Conservation (phyloP, 2,329 filamentous ascomycete species). For the Sphaerulina populicola region DNA sequence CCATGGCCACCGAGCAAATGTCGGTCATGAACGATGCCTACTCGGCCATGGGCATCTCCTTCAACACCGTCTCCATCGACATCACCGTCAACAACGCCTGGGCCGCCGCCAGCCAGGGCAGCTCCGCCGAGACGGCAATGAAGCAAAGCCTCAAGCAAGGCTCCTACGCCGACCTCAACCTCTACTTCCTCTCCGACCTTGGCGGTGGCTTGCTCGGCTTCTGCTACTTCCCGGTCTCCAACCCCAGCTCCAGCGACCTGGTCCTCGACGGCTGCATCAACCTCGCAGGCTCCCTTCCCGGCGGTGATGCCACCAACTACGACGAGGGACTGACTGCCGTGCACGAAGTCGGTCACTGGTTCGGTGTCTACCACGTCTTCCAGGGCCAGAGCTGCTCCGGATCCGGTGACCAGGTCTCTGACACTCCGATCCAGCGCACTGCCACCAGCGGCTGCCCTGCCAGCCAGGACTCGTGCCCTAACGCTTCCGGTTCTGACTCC, state of each 20-base stretch:
- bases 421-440: constrained; percentile 34
- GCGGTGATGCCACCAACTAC: constrained; percentile 41
- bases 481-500: constrained; percentile 38
- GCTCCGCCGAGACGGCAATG: constrained; percentile 37
- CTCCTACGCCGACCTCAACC: constrained; percentile 46
- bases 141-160: constrained; percentile 46
- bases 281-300: constrained; percentile 46
- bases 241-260: constrained; percentile 34
- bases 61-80: constrained; percentile 41
- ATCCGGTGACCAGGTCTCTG: constrained; percentile 38
- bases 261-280: constrained; percentile 49
- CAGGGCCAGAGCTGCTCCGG: constrained; percentile 37
- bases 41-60: constrained; percentile 33
- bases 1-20: constrained; percentile 30
- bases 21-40: constrained; percentile 5
- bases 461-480: constrained; percentile 43
- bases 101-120: constrained; percentile 42
- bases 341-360: constrained; percentile 41
- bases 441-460: constrained; percentile 45
- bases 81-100: constrained; percentile 46
- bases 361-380: constrained; percentile 40
- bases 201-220: constrained; percentile 22
- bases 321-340: constrained; percentile 38
- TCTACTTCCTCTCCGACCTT: constrained; percentile 51
- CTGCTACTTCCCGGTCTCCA: constrained; percentile 29